Conservation (phyloP, 2,329 filamentous ascomycete species). For the Pyrenochaeta sp. region DNA sequence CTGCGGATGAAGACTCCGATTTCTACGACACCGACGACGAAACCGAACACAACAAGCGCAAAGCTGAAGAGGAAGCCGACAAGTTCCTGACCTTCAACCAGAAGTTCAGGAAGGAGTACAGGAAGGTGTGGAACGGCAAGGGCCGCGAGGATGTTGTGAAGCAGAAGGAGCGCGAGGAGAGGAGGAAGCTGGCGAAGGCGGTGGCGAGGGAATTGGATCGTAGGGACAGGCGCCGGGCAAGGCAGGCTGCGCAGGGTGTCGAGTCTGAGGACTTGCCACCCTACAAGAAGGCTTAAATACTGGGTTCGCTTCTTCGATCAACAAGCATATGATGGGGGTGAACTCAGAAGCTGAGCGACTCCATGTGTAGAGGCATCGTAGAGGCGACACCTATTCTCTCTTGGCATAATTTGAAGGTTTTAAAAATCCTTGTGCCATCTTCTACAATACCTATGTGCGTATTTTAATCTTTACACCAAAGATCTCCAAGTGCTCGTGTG, state of each 20-base stretch:
- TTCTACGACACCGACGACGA: constrained; percentile 45
- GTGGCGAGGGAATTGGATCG: constrained; percentile 41
- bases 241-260: constrained; percentile 28
- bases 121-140: constrained; percentile 41
- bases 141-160: constrained; percentile 33
- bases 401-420: constrained; percentile 14
- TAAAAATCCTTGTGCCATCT: neutral
- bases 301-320: neutral
- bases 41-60: constrained; percentile 36
- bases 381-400: constrained; percentile 6
- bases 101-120: constrained; percentile 43
- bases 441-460: no score
- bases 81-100: constrained; percentile 37
- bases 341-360: neutral
- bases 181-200: constrained; percentile 42
- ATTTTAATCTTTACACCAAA: no score
- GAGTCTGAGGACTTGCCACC: constrained; percentile 31
- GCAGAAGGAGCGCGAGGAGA: constrained; percentile 42
- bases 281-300: constrained; percentile 31
- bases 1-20: constrained; percentile 30
- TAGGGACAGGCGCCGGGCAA: constrained; percentile 33
- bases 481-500: neutral
- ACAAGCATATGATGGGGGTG: neutral
- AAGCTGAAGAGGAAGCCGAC: constrained; percentile 41
- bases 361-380: neutral